Percentiles rank a stretch among this genome's conserved stretches.
phyloP scores from a whole-genome alignment of 208 protist genomes.

The Trypanosoma cruzi region DNA sequence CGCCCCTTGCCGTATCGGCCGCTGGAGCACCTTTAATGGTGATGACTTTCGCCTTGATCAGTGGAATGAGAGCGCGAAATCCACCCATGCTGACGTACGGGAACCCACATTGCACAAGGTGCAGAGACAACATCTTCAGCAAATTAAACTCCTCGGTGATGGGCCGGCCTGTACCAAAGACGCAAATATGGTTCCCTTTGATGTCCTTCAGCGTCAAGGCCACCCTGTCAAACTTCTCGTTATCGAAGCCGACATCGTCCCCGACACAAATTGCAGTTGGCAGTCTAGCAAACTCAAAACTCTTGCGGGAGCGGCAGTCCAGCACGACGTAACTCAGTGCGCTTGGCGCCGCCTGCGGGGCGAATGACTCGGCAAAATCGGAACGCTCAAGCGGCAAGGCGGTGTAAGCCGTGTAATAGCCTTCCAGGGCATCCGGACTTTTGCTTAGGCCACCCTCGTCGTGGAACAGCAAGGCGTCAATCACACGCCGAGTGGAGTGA shows the following conservation, averaged over 20 bases:
- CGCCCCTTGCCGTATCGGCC: neutral
- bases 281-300: constrained; percentile 85
- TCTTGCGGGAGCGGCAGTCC: constrained; percentile 83
- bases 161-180: constrained; percentile 80
- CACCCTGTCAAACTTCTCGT: constrained; percentile 29
- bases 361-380: constrained; percentile 72
- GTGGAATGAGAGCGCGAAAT: constrained; percentile 72
- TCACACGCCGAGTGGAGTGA: constrained; percentile 53
- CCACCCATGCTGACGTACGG: constrained; percentile 85
- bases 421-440: constrained; percentile 43
- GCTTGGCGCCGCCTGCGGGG: neutral
- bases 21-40: constrained; percentile 25
- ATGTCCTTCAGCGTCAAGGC: constrained; percentile 32
- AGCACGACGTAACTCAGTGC: constrained; percentile 78
- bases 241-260: constrained; percentile 43
- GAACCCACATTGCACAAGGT: constrained; percentile 70
- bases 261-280: constrained; percentile 74
- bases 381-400: constrained; percentile 73
- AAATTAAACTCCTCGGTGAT: constrained; percentile 89
- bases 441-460: constrained; percentile 47
- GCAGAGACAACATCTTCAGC: constrained; percentile 82
- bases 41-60: constrained; percentile 55
- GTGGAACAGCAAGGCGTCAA: constrained; percentile 67
- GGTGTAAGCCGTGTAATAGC: constrained; percentile 62
- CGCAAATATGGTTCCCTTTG: constrained; percentile 59